Percentiles rank a stretch among this genome's conserved stretches.
Evolutionary conservation across 257 asterid genomes (phyloP).

Genomic region (Solanum piurae): DNA sequence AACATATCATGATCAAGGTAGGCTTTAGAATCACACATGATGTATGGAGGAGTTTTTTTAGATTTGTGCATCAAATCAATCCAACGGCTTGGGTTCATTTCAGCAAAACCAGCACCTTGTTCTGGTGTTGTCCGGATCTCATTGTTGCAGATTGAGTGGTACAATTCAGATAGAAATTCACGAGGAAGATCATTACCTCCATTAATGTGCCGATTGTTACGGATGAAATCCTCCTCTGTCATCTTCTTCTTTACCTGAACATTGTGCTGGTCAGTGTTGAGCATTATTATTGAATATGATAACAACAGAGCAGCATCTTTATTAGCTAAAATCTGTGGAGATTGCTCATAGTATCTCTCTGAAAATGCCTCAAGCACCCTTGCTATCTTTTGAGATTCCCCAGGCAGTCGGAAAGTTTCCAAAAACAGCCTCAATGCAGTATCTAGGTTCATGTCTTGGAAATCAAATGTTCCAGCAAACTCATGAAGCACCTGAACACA

Average conservation of each 20-base stretch:
- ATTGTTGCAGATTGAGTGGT: slow-evolving; percentile 79
- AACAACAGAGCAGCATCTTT: slow-evolving; percentile 89
- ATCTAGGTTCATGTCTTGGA: slow-evolving; percentile 89
- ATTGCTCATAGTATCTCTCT: slow-evolving; percentile 90
- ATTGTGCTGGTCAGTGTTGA: slow-evolving; percentile 91
- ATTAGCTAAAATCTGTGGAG: slow-evolving; percentile 75
- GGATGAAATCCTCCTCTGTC: slow-evolving; percentile 95
- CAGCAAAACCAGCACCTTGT: slow-evolving; percentile 84
- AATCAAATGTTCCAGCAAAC: slow-evolving; percentile 91
- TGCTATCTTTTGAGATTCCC: slow-evolving; percentile 97
- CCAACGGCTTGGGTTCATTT: slow-evolving; percentile 96
- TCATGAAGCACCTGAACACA: slow-evolving; percentile 96
- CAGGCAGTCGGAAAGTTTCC: slow-evolving; percentile 93
- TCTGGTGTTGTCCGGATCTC: slow-evolving; percentile 95
- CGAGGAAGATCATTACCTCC: slow-evolving; percentile 94
- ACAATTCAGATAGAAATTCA: slow-evolving; percentile 75
- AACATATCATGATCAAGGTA: slow-evolving; percentile 95
- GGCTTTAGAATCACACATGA: slow-evolving; percentile 72
- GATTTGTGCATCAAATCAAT: slow-evolving; percentile 90
- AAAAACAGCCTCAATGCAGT: slow-evolving; percentile 83
- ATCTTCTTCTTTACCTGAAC: slow-evolving; percentile 93
- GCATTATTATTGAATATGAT: slow-evolving; percentile 87
- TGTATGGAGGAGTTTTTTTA: slow-evolving; percentile 60
- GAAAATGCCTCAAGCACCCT: slow-evolving; percentile 98
- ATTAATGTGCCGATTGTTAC: slow-evolving; percentile 83